These are phyloP conservation scores for Aspergillus heteromorphus DNA, from an alignment of 495 filamentous ascomycete genomes.

Conservation along the genomic window DNA sequence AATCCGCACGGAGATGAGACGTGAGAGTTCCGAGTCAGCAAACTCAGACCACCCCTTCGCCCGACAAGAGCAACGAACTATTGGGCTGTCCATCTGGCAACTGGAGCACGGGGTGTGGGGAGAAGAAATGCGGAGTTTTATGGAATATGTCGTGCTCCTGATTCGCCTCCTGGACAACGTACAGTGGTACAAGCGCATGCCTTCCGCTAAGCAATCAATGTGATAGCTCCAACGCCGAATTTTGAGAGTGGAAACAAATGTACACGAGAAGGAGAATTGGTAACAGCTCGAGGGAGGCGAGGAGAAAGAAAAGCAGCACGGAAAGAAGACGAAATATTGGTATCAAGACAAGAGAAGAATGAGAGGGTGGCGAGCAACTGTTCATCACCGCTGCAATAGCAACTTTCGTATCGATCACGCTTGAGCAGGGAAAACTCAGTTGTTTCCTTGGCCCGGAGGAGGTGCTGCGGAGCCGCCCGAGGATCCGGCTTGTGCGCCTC, in stretches of 20 bases:
- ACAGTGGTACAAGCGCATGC: neutral
- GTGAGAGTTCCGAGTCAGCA: neutral
- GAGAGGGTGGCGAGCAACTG: constrained; percentile 8
- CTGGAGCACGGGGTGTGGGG: neutral
- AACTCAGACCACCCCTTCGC: neutral
- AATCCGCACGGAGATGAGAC: neutral
- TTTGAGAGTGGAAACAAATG: neutral
- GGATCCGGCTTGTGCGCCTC: constrained; percentile 31
- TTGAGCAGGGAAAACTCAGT: constrained; percentile 11
- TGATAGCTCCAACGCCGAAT: constrained; percentile 5
- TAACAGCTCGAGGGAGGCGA: no score
- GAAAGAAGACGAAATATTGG: constrained; percentile 6
- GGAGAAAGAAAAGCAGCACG: neutral
- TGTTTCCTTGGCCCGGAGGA: constrained; percentile 39
- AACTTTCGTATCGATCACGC: neutral
- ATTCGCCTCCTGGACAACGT: neutral
- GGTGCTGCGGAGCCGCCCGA: constrained; percentile 31
- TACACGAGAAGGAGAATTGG: neutral
- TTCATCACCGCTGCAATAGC: constrained; percentile 3
- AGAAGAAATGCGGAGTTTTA: neutral
- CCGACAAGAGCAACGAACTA: neutral
- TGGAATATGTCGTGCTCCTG: neutral
- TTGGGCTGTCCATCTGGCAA: neutral
- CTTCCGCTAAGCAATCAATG: neutral
- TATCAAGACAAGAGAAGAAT: constrained; percentile 15